phyloP scores from a whole-genome alignment of 176 grass and related monocot genomes.

The Zea mays region Zm-B73-REFERENCE-NAM-5.0 NC_050103.1:163642001-163642500 shows the following conservation, averaged over 20 bases:
- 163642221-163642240: constrained; percentile 69
- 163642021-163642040: constrained; percentile 81
- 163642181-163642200: constrained; percentile 79
- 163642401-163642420: background rate
- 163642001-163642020: constrained; percentile 55
- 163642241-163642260: constrained; percentile 78
- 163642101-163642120: constrained; percentile 60
- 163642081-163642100: constrained; percentile 69
- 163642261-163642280: constrained; percentile 79
- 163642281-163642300: background rate
- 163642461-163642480: background rate
- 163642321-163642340: background rate
- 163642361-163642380: constrained; percentile 33
- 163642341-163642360: background rate
- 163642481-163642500: constrained; percentile 43
- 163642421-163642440: constrained; percentile 15
- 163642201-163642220: constrained; percentile 53
- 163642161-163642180: constrained; percentile 74
- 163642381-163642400: background rate
- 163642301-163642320: background rate
- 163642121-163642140: constrained; percentile 71
- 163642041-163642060: constrained; percentile 65
- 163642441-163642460: background rate
- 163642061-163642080: constrained; percentile 76
- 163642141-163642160: constrained; percentile 77